Conservation (phyloP, 163 green algal species). For the Picocystis sp. region DNA sequence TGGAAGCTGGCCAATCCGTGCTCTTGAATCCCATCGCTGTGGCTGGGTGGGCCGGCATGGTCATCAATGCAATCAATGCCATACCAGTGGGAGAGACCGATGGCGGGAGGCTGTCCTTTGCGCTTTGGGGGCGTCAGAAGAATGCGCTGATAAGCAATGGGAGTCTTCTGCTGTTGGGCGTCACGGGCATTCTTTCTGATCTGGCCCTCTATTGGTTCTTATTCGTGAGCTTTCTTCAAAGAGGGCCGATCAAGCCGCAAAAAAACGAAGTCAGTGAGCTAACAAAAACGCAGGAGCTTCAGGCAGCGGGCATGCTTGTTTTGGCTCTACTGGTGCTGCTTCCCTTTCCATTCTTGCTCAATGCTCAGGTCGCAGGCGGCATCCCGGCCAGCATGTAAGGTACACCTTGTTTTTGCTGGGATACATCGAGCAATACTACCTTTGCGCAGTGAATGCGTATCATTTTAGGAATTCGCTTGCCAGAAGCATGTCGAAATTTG, state of each 20-base stretch:
- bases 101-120: constrained; percentile 47
- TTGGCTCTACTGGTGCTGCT: no score
- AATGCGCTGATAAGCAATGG: constrained; percentile 6
- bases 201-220: constrained; percentile 68
- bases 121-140: constrained; percentile 40
- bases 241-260: constrained; percentile 53
- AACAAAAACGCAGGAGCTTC: neutral
- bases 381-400: no score
- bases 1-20: constrained; percentile 20
- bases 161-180: constrained; percentile 29
- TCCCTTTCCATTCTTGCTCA: no score
- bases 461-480: no score
- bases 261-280: constrained; percentile 14
- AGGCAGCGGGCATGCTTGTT: no score
- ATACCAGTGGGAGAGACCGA: constrained; percentile 60
- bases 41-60: constrained; percentile 56
- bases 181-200: constrained; percentile 36
- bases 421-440: no score
- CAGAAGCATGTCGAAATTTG: no score
- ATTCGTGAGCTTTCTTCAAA: constrained; percentile 54
- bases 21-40: constrained; percentile 45
- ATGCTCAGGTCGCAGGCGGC: no score
- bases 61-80: constrained; percentile 38
- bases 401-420: no score
- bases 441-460: no score